These are phyloP conservation scores for Cordia subcordata DNA, from an alignment of 257 asterid genomes.

Conservation along the genomic window DNA sequence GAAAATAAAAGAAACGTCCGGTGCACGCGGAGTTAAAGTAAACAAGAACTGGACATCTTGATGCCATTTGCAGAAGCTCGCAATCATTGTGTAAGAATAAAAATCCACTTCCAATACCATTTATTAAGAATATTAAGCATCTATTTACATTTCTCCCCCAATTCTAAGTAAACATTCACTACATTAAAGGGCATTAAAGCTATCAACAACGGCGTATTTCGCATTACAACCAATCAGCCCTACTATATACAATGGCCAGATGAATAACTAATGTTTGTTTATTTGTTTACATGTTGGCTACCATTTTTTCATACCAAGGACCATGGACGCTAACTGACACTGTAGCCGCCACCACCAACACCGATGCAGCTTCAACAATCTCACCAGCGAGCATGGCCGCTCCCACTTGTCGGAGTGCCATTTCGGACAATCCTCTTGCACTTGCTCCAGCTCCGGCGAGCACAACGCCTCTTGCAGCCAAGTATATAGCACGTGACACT, in stretches of 20 bases:
- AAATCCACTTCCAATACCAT: background rate
- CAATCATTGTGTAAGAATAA: too few species aligned
- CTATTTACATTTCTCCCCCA: background rate
- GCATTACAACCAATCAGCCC: background rate
- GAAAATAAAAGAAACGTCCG: too few species aligned
- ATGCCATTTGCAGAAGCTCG: too few species aligned
- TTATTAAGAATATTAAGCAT: background rate
- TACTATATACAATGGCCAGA: slow-evolving; percentile 15
- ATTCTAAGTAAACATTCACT: background rate
- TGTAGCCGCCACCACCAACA: slow-evolving; percentile 45
- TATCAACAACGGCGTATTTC: too few species aligned
- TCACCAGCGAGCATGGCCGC: slow-evolving; percentile 45
- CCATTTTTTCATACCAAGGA: slow-evolving; percentile 63
- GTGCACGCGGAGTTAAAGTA: too few species aligned
- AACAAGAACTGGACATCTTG: too few species aligned
- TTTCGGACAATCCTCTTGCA: slow-evolving; percentile 60
- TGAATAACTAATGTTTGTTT: background rate
- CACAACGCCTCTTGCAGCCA: slow-evolving; percentile 58
- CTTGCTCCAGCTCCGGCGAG: slow-evolving; percentile 52
- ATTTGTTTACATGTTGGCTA: slow-evolving; percentile 24
- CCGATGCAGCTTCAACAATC: slow-evolving; percentile 47
- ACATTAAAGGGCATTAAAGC: too few species aligned
- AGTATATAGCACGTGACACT: slow-evolving; percentile 55
- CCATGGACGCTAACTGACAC: slow-evolving; percentile 72
- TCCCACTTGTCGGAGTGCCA: slow-evolving; percentile 71